phyloP scores from a whole-genome alignment of 352 stramenopile genomes.

The Phytophthora colocasiae region DNA sequence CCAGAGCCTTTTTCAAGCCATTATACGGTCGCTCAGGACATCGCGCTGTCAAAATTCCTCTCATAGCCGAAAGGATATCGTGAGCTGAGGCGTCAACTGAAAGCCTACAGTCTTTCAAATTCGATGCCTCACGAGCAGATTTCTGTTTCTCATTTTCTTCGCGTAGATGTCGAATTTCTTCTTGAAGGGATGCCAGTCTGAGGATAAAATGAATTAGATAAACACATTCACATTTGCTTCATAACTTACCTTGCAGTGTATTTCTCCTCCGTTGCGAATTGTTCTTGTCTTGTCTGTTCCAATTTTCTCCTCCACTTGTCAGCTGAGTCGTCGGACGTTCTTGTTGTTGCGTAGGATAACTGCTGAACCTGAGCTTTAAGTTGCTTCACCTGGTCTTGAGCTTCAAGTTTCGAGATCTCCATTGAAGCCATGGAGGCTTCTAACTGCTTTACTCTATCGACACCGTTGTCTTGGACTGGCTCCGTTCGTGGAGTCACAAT shows the following conservation, averaged over 20 bases:
- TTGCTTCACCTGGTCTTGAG: slow-evolving; percentile 55
- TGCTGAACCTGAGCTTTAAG: slow-evolving; percentile 60
- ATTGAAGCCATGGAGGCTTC: slow-evolving; percentile 32
- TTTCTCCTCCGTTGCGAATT: slow-evolving; percentile 49
- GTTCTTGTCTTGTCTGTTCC: slow-evolving; percentile 58
- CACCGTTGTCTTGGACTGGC: slow-evolving; percentile 15
- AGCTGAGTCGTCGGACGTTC: slow-evolving; percentile 39
- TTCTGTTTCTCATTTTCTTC: slow-evolving; percentile 38
- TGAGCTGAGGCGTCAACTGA: slow-evolving; percentile 52
- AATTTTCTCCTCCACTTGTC: slow-evolving; percentile 63
- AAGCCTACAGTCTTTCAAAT: slow-evolving; percentile 64
- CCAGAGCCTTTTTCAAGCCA: slow-evolving; percentile 82
- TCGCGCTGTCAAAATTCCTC: slow-evolving; percentile 61
- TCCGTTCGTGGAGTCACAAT: slow-evolving; percentile 26
- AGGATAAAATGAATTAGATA: not conserved
- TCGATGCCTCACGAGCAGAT: slow-evolving; percentile 32
- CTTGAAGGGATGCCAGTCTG: slow-evolving; percentile 42
- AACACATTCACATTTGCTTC: not conserved
- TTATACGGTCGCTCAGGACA: slow-evolving; percentile 78
- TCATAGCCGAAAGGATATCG: slow-evolving; percentile 76
- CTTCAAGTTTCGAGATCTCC: slow-evolving; percentile 51
- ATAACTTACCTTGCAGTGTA: slow-evolving; percentile 44
- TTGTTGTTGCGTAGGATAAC: slow-evolving; percentile 18
- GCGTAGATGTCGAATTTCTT: slow-evolving; percentile 29
- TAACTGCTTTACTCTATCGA: slow-evolving; percentile 31